phyloP scores from a whole-genome alignment of 176 grass and related monocot genomes.

The Saccharum spontaneum region DNA sequence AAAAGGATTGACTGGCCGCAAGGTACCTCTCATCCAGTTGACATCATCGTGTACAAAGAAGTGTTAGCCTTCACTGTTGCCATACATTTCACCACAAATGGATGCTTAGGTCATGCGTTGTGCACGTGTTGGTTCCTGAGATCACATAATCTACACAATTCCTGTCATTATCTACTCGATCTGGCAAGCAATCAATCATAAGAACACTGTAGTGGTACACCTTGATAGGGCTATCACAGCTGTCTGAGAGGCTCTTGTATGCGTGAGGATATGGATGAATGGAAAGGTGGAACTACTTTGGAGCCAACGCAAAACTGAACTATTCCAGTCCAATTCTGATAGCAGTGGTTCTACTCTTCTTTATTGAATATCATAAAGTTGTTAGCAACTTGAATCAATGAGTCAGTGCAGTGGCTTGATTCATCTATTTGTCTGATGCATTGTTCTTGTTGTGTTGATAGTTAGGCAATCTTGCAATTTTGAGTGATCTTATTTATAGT shows the following conservation, averaged over 20 bases:
- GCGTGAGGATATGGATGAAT: neutral
- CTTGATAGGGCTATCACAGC: slow-evolving; percentile 8
- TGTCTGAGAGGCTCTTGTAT: neutral
- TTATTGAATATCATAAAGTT: neutral
- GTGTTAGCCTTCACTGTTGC: neutral
- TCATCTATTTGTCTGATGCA: neutral
- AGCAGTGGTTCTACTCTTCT: neutral
- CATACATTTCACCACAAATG: slow-evolving; percentile 22
- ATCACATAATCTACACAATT: neutral
- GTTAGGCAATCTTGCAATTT: neutral
- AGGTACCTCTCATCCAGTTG: too few relatives aligned
- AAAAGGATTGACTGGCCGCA: too few relatives aligned
- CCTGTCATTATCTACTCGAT: slow-evolving; percentile 32
- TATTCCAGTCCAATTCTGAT: slow-evolving; percentile 12
- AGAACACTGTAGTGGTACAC: neutral
- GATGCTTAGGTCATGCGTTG: slow-evolving; percentile 23
- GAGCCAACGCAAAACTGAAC: neutral
- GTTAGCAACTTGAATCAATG: neutral
- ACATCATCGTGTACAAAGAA: too few relatives aligned
- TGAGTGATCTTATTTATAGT: neutral
- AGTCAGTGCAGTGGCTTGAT: neutral
- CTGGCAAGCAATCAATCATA: neutral
- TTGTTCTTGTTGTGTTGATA: neutral
- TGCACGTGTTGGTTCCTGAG: slow-evolving; percentile 27
- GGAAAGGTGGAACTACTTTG: neutral